phyloP scores from a whole-genome alignment of 1,284 basidiomycete genomes.

The Sphaerobolus stellatus region DNA sequence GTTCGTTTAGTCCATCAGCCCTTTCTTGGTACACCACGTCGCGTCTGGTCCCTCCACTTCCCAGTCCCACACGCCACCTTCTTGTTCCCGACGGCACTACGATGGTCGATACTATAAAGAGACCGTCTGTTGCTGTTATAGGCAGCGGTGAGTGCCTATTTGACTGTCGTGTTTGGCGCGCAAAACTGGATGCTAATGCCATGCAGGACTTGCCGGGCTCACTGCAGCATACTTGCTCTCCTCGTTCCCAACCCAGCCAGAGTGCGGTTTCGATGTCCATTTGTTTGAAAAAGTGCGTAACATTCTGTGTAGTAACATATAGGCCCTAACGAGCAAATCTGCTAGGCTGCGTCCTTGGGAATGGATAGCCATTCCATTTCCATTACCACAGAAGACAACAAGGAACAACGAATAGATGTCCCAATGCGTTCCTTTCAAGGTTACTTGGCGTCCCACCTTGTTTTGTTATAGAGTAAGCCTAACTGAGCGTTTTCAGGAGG shows the following conservation, averaged over 20 bases:
- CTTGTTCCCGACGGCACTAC: background rate
- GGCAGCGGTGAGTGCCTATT: background rate
- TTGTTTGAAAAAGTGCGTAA: slow-evolving; percentile 66
- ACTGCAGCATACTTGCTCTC: slow-evolving; percentile 63
- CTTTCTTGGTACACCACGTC: background rate
- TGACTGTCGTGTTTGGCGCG: too few relatives aligned
- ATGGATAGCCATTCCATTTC: slow-evolving; percentile 60
- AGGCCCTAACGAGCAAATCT: background rate
- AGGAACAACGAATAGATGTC: slow-evolving; percentile 61
- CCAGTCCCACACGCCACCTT: background rate
- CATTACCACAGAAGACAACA: slow-evolving; percentile 28
- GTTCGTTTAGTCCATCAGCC: background rate
- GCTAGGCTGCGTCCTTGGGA: slow-evolving; percentile 48
- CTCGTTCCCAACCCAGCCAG: slow-evolving; percentile 26
- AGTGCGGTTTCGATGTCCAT: slow-evolving; percentile 61
- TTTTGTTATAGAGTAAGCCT: slow-evolving; percentile 2
- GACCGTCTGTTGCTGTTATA: slow-evolving; percentile 5
- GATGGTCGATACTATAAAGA: background rate
- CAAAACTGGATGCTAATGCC: too few relatives aligned
- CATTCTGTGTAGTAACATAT: slow-evolving; percentile 4
- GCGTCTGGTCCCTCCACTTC: background rate
- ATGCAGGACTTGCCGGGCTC: slow-evolving; percentile 68
- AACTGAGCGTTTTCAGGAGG: slow-evolving; percentile 39
- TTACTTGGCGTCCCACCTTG: slow-evolving; percentile 35
- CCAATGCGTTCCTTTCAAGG: slow-evolving; percentile 81